Base-by-base conservation (phyloP, 805 yeast species). In the Millerago galiae region DNA sequence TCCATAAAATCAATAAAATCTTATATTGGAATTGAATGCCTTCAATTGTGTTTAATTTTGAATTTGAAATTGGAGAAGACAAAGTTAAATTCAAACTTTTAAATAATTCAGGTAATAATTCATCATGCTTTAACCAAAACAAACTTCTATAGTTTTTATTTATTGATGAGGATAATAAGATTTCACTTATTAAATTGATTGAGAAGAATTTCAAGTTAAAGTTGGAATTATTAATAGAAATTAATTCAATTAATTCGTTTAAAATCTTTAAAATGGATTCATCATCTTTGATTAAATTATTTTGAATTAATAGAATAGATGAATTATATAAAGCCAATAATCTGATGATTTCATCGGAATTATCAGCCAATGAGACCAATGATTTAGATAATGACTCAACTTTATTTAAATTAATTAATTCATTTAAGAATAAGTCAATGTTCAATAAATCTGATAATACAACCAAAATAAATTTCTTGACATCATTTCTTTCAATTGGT, bases 1-100 rank as follows among this genome's bases (percentile, higher is more conserved):
- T 70, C 99, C 99, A 93, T 37, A 87, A 68, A 17, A 82, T 71
- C 58, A 93, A 71, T 49, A 91, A 72, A 6, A 82, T 71, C 55
- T 85, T 77, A 66, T 93, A 93, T 61, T 83, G 89, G 53, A 88
- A 74, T 68, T 93, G 99, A 34, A 63, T 55, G 31, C 55, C 45
- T 10, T 63, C 60, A 21, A 58, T 39, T 10, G 47, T 40, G 13
- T 35, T 38, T 25, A 8, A 14, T 14, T 34, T 58, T 6, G 60
- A 44, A 41, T 52, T 56, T 15, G 57, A 44, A 11, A 52, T 48
- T 29, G 64, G 56, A 38, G 45, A 47, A 14, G 41, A 29, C 13
- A 44, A 25, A 2, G 47, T 44, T 15, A 66, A 64, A 43, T 59
- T 60, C 51, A 81, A 63, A 35, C 77, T 67, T 43, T 61, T 63